A percentile compares a stretch with the other conserved stretches of the same genome.
Evolutionary conservation across 192 early-diverging fungal species (phyloP).

Genomic region (Entomortierella beljakovae): DNA sequence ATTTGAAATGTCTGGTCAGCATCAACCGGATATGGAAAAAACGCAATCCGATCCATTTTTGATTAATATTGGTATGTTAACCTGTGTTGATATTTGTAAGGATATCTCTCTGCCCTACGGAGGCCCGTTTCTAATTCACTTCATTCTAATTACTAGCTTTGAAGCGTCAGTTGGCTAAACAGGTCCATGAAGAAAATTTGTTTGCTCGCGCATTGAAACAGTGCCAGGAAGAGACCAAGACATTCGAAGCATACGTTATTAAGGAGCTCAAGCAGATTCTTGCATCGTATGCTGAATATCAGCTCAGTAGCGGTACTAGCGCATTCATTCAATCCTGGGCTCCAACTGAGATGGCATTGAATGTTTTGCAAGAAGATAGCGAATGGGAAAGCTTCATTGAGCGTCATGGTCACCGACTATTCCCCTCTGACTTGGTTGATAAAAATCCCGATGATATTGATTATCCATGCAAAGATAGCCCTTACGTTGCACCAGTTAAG

Average conservation of each 20-base stretch:
- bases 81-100: neutral
- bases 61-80: constrained; percentile 28
- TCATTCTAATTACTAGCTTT: constrained; percentile 1
- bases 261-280: constrained; percentile 47
- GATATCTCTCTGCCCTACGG: neutral
- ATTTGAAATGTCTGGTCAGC: constrained; percentile 39
- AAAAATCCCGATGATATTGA: constrained; percentile 55
- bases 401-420: constrained; percentile 44
- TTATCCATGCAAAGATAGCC: constrained; percentile 58
- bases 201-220: constrained; percentile 50
- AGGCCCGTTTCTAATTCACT: neutral
- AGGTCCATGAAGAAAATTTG: constrained; percentile 42
- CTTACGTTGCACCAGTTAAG: constrained; percentile 53
- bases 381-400: constrained; percentile 58
- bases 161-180: constrained; percentile 41
- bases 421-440: constrained; percentile 54
- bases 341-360: constrained; percentile 37
- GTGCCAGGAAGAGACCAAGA: constrained; percentile 41
- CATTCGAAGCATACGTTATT: constrained; percentile 40
- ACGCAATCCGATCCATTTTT: constrained; percentile 33
- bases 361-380: constrained; percentile 47
- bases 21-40: constrained; percentile 48
- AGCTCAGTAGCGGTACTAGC: constrained; percentile 17
- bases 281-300: constrained; percentile 31
- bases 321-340: constrained; percentile 36